These are phyloP conservation scores for Cyamopsis tetragonoloba DNA, from an alignment of 306 rosid genomes.

Conservation along the genomic window DNA sequence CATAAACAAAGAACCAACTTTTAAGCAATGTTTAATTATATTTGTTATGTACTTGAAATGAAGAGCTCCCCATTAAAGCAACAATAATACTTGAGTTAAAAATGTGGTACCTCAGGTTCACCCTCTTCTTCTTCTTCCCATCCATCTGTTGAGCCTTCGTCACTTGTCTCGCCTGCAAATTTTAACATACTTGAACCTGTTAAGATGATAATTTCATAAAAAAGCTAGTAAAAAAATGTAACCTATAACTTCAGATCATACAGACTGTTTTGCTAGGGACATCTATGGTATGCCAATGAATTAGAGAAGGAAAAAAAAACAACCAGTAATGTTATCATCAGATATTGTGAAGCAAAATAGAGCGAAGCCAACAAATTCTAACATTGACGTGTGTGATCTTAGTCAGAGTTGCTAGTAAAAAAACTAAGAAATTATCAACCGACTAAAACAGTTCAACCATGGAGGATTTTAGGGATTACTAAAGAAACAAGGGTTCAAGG, in stretches of 20 bases:
- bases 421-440: no score
- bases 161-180: conserved; percentile 48
- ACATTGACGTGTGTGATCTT: background rate
- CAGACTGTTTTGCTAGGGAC: background rate
- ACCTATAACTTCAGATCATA: background rate
- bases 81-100: conserved; percentile 10
- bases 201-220: conserved; percentile 1
- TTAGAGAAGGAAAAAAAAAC: background rate
- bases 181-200: conserved; percentile 11
- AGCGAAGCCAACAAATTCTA: background rate
- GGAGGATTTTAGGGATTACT: no score
- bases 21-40: background rate
- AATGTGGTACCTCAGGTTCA: conserved; percentile 55
- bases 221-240: conserved; percentile 3
- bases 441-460: no score
- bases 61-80: conserved; percentile 7
- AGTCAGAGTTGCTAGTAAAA: conserved; percentile 7
- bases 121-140: conserved; percentile 62
- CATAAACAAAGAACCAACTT: conserved; percentile 12
- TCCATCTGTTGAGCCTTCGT: conserved; percentile 43
- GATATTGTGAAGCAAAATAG: background rate
- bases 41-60: conserved; percentile 2
- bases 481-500: background rate
- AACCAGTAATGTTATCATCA: background rate
- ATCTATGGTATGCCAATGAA: background rate